These are phyloP conservation scores for Pythium folliculosum DNA, from an alignment of 352 stramenopile genomes.

Conservation along the genomic window DNA sequence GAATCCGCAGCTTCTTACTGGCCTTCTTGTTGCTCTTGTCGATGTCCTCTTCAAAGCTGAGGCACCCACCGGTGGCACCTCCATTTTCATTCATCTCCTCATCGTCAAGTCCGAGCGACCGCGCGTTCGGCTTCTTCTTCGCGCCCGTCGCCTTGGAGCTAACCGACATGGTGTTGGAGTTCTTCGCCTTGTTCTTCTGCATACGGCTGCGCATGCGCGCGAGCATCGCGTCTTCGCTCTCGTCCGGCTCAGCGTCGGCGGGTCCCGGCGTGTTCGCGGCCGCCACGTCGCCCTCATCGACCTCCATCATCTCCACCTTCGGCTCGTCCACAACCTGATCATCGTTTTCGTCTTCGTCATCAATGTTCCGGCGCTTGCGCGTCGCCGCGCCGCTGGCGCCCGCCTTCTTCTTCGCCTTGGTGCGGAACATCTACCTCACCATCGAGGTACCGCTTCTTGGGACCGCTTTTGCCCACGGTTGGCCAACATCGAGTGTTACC, in stretches of 20 bases:
- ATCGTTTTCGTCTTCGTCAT: slow-evolving; percentile 22
- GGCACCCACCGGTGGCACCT: slow-evolving; percentile 13
- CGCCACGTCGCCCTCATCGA: slow-evolving; percentile 11
- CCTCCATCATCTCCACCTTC: slow-evolving; percentile 17
- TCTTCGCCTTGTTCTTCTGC: slow-evolving; percentile 29
- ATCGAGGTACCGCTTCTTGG: background rate
- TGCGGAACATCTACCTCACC: slow-evolving; percentile 36
- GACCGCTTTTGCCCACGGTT: background rate
- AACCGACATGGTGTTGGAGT: slow-evolving; percentile 37
- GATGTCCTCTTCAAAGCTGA: slow-evolving; percentile 62
- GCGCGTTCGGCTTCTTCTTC: slow-evolving; percentile 14
- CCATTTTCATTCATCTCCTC: background rate
- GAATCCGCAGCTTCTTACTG: slow-evolving; percentile 64
- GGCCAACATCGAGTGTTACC: background rate
- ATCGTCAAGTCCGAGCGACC: background rate
- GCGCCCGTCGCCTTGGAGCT: slow-evolving; percentile 30
- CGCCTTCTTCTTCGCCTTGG: slow-evolving; percentile 39
- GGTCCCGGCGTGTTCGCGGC: background rate
- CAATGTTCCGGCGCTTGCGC: slow-evolving; percentile 38
- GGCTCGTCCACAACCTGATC: background rate
- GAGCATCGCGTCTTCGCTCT: slow-evolving; percentile 31
- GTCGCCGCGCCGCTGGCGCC: background rate
- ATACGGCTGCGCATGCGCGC: slow-evolving; percentile 37
- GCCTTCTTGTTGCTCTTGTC: slow-evolving; percentile 23
- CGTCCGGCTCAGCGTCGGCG: slow-evolving; percentile 4